Evolutionary conservation across 257 asterid genomes (phyloP).

Genomic region (Nyctanthes arbortristis): DNA sequence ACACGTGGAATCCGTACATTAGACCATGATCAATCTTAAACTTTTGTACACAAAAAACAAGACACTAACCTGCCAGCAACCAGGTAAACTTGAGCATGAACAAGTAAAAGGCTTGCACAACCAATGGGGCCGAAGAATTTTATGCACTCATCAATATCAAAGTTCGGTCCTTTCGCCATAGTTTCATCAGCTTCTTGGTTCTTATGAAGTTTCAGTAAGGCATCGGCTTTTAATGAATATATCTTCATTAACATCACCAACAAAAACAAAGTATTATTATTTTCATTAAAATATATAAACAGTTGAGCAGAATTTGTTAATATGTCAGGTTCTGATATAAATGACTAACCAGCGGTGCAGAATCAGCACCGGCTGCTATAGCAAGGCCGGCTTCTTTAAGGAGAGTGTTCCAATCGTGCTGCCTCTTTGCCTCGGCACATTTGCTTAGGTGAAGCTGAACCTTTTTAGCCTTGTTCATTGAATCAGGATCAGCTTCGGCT

Average conservation of each 20-base stretch:
- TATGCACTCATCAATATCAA: slow-evolving; percentile 56
- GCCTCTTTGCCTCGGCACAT: slow-evolving; percentile 67
- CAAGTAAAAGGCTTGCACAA: slow-evolving; percentile 43
- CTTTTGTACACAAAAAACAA: neutral
- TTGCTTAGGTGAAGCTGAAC: slow-evolving; percentile 51
- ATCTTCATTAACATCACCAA: slow-evolving; percentile 37
- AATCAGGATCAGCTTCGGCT: slow-evolving; percentile 77
- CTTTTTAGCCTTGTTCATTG: slow-evolving; percentile 47
- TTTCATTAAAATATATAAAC: neutral
- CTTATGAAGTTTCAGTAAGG: slow-evolving; percentile 59
- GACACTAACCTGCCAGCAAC: slow-evolving; percentile 63
- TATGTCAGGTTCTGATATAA: neutral
- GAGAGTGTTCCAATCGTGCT: slow-evolving; percentile 60
- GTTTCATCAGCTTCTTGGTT: slow-evolving; percentile 75
- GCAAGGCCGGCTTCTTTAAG: slow-evolving; percentile 54
- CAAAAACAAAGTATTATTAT: neutral
- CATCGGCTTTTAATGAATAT: slow-evolving; percentile 78
- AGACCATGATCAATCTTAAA: slow-evolving; percentile 16
- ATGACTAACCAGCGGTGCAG: slow-evolving; percentile 70
- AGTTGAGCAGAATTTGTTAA: neutral
- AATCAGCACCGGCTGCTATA: slow-evolving; percentile 73
- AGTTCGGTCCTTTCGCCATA: slow-evolving; percentile 54
- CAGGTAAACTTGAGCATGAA: slow-evolving; percentile 70
- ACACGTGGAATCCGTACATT: neutral
- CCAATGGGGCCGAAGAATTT: slow-evolving; percentile 74